Conservation (phyloP, 2,329 filamentous ascomycete genomes). For the Samsoniella hepiali region DNA sequence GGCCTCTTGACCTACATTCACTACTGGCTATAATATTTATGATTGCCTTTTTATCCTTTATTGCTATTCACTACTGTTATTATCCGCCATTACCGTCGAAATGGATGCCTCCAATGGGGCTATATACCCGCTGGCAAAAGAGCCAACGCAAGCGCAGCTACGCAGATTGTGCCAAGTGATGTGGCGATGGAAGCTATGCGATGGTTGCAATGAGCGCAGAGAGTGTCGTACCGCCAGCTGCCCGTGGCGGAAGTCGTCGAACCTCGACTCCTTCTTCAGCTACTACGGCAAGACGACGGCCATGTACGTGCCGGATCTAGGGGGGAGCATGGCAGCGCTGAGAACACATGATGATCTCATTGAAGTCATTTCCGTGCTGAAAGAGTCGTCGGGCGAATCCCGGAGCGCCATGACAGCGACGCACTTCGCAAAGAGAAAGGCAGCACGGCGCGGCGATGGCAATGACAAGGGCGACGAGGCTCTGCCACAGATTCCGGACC, state of each 20-base stretch:
- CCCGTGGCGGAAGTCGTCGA: background rate
- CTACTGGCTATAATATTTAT: too few species aligned
- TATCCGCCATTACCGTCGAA: too few species aligned
- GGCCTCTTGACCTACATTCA: too few species aligned
- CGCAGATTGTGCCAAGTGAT: background rate
- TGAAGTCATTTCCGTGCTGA: conserved; percentile 2
- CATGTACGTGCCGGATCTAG: background rate
- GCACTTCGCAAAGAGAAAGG: background rate
- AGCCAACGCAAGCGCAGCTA: background rate
- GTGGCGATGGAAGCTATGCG: conserved; percentile 11
- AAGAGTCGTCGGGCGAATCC: background rate
- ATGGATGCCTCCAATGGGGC: background rate
- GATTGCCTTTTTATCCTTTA: too few species aligned
- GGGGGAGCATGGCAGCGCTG: background rate
- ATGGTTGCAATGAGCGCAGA: background rate
- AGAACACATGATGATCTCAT: conserved; percentile 9
- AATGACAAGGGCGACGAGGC: too few species aligned
- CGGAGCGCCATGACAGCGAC: background rate
- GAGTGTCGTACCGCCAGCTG: background rate
- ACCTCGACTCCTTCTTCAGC: conserved; percentile 15
- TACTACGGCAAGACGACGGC: conserved; percentile 9
- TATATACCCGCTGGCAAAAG: background rate
- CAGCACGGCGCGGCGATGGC: background rate
- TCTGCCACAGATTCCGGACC: conserved; percentile 3
- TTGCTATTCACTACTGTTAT: too few species aligned